Base-by-base conservation (phyloP, 2,329 filamentous ascomycete species). In the Macrophomina tecta region DNA sequence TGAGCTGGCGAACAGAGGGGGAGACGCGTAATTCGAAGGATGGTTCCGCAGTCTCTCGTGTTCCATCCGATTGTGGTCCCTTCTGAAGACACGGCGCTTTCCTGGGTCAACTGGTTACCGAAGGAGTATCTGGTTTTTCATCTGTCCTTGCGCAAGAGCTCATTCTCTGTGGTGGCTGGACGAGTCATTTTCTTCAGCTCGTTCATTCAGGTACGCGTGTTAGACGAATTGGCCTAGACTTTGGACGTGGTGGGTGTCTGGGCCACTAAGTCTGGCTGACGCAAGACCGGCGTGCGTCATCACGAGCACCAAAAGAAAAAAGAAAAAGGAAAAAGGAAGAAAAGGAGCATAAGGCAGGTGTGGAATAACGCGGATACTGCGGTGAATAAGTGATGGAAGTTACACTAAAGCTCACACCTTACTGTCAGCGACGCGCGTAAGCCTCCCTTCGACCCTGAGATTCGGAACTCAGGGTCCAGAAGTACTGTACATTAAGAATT, bases 1-100 rank as follows among this genome's bases (percentile, higher is more conserved):
- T 80, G 40, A 36, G 69, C 38, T 8, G 7, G 11, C 11, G 5
- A 30, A 16, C 14, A 6, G 5, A 34, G 36, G 51, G 16, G 3
- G 7, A 12, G 7, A 36, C 28, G 36, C 18, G 18, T n/a, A 45
- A 45, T n/a, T 9, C 36, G 36, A 1, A 14, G 48, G 30, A 8
- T 23, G 23, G 23, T 23, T 23, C 23, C 23, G 23, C 23, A 23
- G 23, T 23, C 23, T 23, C 23, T 23, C 3, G 23, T 23, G 23
- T 23, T 3, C 23, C 23, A 23, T 23, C 23, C 23, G 23, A 3
- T 23, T 23, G 23, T 3, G 23, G 23, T 23, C 23, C 23, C 23
- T 23, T 23, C 23, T 23, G 23, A 23, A 23, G 23, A 23, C 23
- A 23, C 23, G 23, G 23, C 23, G 23, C 23, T 23, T 23, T 23